Evolutionary conservation across 768 basidiomycete species (phyloP), one percentile per base, ranked within the genome.

Genomic region (Hypholoma fasciculare): DNA sequence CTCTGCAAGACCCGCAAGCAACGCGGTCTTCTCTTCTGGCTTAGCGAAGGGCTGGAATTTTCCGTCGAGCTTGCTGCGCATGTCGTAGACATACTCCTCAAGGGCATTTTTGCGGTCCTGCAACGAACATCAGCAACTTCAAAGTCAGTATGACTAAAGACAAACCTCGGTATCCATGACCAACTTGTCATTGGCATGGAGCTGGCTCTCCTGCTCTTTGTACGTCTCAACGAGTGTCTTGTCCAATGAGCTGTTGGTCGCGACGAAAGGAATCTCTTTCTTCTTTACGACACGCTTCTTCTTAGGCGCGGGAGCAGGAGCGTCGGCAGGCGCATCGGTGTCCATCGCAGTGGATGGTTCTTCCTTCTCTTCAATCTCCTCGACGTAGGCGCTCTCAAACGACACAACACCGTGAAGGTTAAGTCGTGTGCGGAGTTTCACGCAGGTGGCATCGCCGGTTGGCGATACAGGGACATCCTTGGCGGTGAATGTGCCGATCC

Each of bases 41-140:
- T 89, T 82, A 52, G 90, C 90, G 73, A 80, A 98, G 12, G 84
- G 49, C 16, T 88, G 87, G 68, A 92, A 97, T 51, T 90, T 86
- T 48, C 89, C 92, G 38, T 98, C 96, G 59, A 99, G 84, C 78
- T 97, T 96, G 74, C 85, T 79, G 39, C 95, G 91, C 68, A 83
- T 94, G 73, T 98, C 96, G 76, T 98, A 98, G 57, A 98, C 90
- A 78, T 96, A 98, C 76, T 98, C 97, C 77, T 99, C 96, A 13
- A 99, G 87, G 4, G 96, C 95, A 71, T 99, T 99, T 79, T 98
- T 99, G 74, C 92, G 88, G 74, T 98, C 92, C 94, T 96, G 39
- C 44, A 54, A 49, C 47, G 51, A 40, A 14, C n/a, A n/a, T 43
- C 5, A 52, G 26, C 23, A 30, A 27, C 34, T 8, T 27, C 3